Evolutionary conservation across 2,329 filamentous ascomycete species (phyloP), one percentile per base, ranked within the genome.

Genomic region (Hypoxylon sp.): DNA sequence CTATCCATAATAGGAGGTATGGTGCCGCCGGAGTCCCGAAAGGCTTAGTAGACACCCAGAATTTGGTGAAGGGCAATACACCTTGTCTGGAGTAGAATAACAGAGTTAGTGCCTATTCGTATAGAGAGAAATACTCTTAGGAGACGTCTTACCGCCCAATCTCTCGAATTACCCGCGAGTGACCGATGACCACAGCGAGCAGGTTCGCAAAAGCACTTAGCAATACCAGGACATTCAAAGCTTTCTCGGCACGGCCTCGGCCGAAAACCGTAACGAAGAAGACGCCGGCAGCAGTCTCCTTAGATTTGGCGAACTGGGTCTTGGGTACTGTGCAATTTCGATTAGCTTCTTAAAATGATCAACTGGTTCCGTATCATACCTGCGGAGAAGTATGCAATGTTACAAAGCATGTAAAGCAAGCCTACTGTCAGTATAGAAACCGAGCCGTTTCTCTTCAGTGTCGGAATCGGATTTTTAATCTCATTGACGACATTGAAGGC

Each of bases 21-120:
- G 88, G 87, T 0, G 86, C 87, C 0, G 89, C 75, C 0, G 89
- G 88, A 0, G 89, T 91, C 2, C 87, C 88, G 63, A 90, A 90
- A 0, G 89, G 89, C 17, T 81, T 82, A 0, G 87, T 90, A 0
- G 85, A 87, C 0, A 86, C 87, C 88, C 88, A 91, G 67, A 90
- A 86, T 0, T 78, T 76, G 0, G 87, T 82, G 25, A 76, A 90
- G 0, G 88, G 88, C 6, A 90, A 82, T 0, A 89, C 85, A 5
- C 88, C 88, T 80, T 89, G 87, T 65, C 86, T 85, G 53, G 45
- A 49, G 7, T 10, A 17, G 14, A 34, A 13, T n/a, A 7, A 21
- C 14, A 2, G 17, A 6, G 32, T 59, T 11, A 65, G 43, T 5
- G 2, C 13, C 3, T 41, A 34, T 17, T 6, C 23, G 23, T 19